These are phyloP conservation scores for Gomphus bonarii DNA, from an alignment of 1,284 basidiomycete species.

Conservation along the genomic window DNA sequence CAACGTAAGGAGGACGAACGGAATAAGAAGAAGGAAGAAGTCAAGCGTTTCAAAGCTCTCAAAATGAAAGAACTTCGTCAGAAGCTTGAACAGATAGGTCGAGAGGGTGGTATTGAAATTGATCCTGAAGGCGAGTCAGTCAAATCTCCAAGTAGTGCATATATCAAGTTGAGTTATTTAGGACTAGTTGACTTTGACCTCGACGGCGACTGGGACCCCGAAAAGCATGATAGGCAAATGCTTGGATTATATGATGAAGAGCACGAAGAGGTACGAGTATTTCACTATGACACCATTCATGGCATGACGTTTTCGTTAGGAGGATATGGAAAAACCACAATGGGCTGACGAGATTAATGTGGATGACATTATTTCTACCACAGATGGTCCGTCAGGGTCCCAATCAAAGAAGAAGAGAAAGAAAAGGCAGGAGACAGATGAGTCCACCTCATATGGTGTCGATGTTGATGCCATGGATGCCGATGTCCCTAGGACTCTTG, in stretches of 20 bases:
- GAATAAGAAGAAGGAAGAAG: conserved; percentile 66
- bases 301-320: neutral
- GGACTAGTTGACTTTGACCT: conserved; percentile 58
- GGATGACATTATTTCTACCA: conserved; percentile 46
- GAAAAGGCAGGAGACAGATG: conserved; percentile 26
- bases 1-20: conserved; percentile 75
- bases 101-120: conserved; percentile 45
- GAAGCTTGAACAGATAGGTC: conserved; percentile 62
- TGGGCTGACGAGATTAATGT: conserved; percentile 90
- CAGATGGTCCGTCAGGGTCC: conserved; percentile 23
- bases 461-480: conserved; percentile 65
- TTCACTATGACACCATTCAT: conserved; percentile 19
- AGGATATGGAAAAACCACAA: conserved; percentile 62
- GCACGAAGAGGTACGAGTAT: conserved; percentile 21
- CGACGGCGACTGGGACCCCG: conserved; percentile 78
- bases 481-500: conserved; percentile 33
- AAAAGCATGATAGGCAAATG: conserved; percentile 73
- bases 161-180: conserved; percentile 17
- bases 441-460: conserved; percentile 41
- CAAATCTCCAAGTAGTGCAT: neutral
- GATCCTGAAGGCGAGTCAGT: conserved; percentile 28
- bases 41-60: conserved; percentile 67
- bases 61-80: conserved; percentile 78
- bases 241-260: conserved; percentile 55
- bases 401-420: conserved; percentile 40